Evolutionary conservation across 2,329 filamentous ascomycete species (phyloP).

Genomic region (Penicillium sp.): DNA sequence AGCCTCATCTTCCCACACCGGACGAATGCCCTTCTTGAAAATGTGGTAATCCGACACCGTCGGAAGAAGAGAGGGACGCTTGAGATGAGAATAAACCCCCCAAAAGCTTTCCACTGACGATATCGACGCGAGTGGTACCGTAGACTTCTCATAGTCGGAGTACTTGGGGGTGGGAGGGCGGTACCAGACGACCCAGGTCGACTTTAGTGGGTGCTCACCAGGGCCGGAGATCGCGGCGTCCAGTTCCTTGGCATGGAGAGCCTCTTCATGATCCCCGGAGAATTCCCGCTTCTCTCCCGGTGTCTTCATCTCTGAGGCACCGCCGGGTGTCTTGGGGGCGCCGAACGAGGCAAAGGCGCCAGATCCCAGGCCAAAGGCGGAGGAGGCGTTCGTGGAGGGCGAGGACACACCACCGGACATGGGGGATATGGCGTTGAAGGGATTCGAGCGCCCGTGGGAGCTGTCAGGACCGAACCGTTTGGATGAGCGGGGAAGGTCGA

Average conservation of each 20-base stretch:
- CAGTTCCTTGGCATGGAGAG: slow-evolving; percentile 45
- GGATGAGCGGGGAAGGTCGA: slow-evolving; percentile 66
- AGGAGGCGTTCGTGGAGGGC: slow-evolving; percentile 76
- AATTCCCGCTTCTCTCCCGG: slow-evolving; percentile 66
- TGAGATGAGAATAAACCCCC: slow-evolving; percentile 84
- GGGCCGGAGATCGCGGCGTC: slow-evolving; percentile 37
- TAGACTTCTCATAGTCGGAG: slow-evolving; percentile 97
- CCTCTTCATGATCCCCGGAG: slow-evolving; percentile 47
- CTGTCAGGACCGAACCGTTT: slow-evolving; percentile 76
- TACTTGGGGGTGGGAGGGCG: slow-evolving; percentile 95
- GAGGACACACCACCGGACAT: slow-evolving; percentile 72
- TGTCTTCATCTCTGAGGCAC: slow-evolving; percentile 76
- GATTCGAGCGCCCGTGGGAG: slow-evolving; percentile 75
- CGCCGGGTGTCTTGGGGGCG: slow-evolving; percentile 82
- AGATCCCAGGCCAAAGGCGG: slow-evolving; percentile 89
- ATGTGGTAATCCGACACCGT: slow-evolving; percentile 97
- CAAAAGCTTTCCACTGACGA: slow-evolving; percentile 89
- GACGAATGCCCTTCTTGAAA: slow-evolving; percentile 94
- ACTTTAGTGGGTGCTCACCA: slow-evolving; percentile 68
- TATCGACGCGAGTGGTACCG: slow-evolving; percentile 82
- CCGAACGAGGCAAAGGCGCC: slow-evolving; percentile 98
- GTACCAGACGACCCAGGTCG: slow-evolving; percentile 97
- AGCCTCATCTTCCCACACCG: slow-evolving; percentile 98
- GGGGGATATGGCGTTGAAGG: slow-evolving; percentile 76
- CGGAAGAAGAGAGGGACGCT: slow-evolving; percentile 83